Base-by-base conservation (phyloP, 1,284 basidiomycete genomes). In the Malassezia pachydermatis region DNA sequence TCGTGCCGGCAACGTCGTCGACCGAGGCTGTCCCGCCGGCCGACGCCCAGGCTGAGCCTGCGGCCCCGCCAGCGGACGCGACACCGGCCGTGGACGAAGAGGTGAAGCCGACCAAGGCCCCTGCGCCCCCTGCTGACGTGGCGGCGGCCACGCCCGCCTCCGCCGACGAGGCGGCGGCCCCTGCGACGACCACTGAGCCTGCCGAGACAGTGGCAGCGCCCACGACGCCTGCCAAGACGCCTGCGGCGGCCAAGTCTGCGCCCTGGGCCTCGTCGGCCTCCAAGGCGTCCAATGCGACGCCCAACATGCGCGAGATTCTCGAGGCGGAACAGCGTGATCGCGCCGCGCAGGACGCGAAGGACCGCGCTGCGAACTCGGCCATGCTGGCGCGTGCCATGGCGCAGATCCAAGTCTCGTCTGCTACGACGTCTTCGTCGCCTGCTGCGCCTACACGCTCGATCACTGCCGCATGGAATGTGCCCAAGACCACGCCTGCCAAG, bases 241-340 rank as follows among this genome's bases (percentile, higher is more conserved):
- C 41, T 14, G 30, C 30, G 22, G 30, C 46, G 2, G 43, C 32
- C 10, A 49, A 55, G 11, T 41, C 57, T 10, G 49, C 55, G 13
- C 53, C 48, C 29, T 47, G 58, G 30, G 53, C 64, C 20, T 49
- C 54, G 40, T 41, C 62, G 2, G 62, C 71, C 7, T 69, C 71
- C 0, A 69, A 69, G 69, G 67, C 63, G 7, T 27, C 52, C 3
- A 38, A 48, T 5, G 23, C 25, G 16, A 59, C 62, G 16, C 64
- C 66, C 23, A 86, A 84, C 58, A 76, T 98, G 42, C 82, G 89
- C 48, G 88, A 96, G 62, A 98, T 99, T 50, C 94, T 98, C 72
- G 88, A 94, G 62, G 83, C 84, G 1, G 94, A 98, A 74, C 81
- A 80, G 13, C 87, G 81, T 73, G 83, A 82, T 63, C 78, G 80